Evolutionary conservation across 2,329 filamentous ascomycete genomes (phyloP).

Genomic region (Rachicladosporium sp.): DNA sequence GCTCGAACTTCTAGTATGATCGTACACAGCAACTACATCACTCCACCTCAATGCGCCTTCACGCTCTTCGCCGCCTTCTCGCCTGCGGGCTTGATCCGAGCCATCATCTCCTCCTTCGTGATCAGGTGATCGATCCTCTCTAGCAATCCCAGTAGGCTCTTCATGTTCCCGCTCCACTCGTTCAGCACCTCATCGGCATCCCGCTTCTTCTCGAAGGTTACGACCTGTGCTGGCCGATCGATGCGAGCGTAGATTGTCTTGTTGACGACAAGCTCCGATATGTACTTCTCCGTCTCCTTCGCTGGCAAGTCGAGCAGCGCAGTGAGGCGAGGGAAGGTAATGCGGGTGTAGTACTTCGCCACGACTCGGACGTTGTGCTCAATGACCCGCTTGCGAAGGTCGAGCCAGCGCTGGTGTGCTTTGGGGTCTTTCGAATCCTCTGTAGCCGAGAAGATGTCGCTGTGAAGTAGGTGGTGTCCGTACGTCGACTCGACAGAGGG

Average conservation of each 20-base stretch:
- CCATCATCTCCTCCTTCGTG: constrained; percentile 99
- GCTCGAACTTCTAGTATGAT: too few species aligned
- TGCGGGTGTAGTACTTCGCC: constrained; percentile 97
- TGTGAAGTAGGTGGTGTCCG: constrained; percentile 73
- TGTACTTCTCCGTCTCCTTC: constrained; percentile 97
- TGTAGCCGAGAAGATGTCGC: constrained; percentile 70
- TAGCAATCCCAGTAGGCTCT: constrained; percentile 70
- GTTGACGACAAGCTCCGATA: constrained; percentile 88
- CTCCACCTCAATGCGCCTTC: constrained; percentile 3
- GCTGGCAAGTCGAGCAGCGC: constrained; percentile 83
- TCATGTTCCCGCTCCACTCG: constrained; percentile 98
- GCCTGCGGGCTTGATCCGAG: constrained; percentile 65
- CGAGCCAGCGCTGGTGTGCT: constrained; percentile 77
- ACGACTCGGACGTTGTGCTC: constrained; percentile 98
- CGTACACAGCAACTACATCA: not conserved
- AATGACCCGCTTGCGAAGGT: constrained; percentile 93
- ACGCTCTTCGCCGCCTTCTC: constrained; percentile 27
- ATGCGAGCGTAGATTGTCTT: constrained; percentile 99
- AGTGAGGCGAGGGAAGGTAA: constrained; percentile 81
- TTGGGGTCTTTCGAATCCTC: constrained; percentile 56
- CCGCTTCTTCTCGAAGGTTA: constrained; percentile 88
- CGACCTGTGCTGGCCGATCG: constrained; percentile 79
- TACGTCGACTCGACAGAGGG: constrained; percentile 83
- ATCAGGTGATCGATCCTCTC: constrained; percentile 96
- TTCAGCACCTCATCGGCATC: constrained; percentile 94